A percentile compares a stretch with the other conserved stretches of the same genome.
These are phyloP conservation scores for Ramaria sp. DNA, from an alignment of 768 basidiomycete genomes.

Conservation along the genomic window DNA sequence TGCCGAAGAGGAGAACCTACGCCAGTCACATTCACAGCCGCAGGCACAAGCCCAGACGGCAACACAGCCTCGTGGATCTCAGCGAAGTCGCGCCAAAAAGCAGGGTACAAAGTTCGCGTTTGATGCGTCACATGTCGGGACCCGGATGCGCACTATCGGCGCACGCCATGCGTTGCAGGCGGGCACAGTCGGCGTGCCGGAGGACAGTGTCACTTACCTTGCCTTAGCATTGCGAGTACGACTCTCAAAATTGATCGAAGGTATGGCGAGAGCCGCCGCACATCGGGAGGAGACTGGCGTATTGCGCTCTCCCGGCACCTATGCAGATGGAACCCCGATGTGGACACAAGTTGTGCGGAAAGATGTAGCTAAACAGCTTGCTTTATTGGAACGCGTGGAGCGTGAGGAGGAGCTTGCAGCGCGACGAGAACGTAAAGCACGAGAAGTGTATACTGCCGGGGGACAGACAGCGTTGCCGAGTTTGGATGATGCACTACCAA, in stretches of 20 bases:
- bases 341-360: slow-evolving; percentile 72
- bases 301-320: slow-evolving; percentile 53
- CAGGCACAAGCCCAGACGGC: slow-evolving; percentile 26
- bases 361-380: slow-evolving; percentile 72
- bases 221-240: slow-evolving; percentile 71
- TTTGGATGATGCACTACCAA: slow-evolving; percentile 36
- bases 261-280: slow-evolving; percentile 55
- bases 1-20: slow-evolving; percentile 78
- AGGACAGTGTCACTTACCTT: slow-evolving; percentile 67
- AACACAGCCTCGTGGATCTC: background rate
- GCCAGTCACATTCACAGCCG: slow-evolving; percentile 52
- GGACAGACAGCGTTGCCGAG: slow-evolving; percentile 36
- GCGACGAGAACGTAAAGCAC: slow-evolving; percentile 68
- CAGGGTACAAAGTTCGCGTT: slow-evolving; percentile 64
- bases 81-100: slow-evolving; percentile 8
- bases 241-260: slow-evolving; percentile 54
- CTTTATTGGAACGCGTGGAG: slow-evolving; percentile 65
- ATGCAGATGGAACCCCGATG: slow-evolving; percentile 59
- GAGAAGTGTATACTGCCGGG: slow-evolving; percentile 53
- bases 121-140: slow-evolving; percentile 51
- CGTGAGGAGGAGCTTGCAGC: slow-evolving; percentile 74
- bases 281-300: slow-evolving; percentile 67
- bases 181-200: slow-evolving; percentile 34
- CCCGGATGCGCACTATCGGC: slow-evolving; percentile 59
- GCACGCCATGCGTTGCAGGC: slow-evolving; percentile 44